Base-by-base conservation (phyloP, 805 yeast genomes). In the Schwanniomyces yamadae region DNA sequence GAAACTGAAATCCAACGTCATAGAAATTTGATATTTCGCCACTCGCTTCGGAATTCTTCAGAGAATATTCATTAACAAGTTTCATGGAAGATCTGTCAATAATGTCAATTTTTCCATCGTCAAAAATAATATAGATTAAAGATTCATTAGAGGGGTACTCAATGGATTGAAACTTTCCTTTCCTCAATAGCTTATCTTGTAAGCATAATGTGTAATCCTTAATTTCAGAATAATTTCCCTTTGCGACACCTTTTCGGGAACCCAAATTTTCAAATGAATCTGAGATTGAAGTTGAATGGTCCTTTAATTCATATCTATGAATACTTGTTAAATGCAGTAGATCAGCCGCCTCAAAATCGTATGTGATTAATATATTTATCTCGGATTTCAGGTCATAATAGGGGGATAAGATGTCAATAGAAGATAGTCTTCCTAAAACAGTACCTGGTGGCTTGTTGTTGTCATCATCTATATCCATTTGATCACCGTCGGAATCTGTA, bases 1-100 rank as follows among this genome's bases (percentile, higher is more conserved):
- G 74, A 28, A 79, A 66, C 31, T 61, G 54, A 49, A 72, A 81
- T 0, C 84, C 86, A 5, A 75, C 66, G 44, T 80, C 84, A 20
- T 69, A 58, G 3, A 80, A 46, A 0, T 76, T 59, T 3, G 66
- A 49, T 4, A 78, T 59, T 4, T 16, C 24, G 11, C 25, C 21
- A n/a, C 28, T 30, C 18, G 10, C 32, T 12, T 22, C 14, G 11
- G 12, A 15, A 7, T 10, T 2, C 3, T 27, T 15, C n/a, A n/a
- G n/a, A 10, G 33, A 19, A 14, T 23, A 23, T 4, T 41, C 39
- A 40, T 45, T 46, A n/a, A 49, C 41, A 9, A 56, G 21, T 8
- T 42, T 45, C 63, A 64, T 46, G 3, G 54, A 38, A 1, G 36
- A 40, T 28, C 81, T 61, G 28, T 70, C 66, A 28, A 80, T 49